These are phyloP conservation scores for Saccharomycopsis vini DNA, from an alignment of 805 yeast genomes.

Conservation along the genomic window DNA sequence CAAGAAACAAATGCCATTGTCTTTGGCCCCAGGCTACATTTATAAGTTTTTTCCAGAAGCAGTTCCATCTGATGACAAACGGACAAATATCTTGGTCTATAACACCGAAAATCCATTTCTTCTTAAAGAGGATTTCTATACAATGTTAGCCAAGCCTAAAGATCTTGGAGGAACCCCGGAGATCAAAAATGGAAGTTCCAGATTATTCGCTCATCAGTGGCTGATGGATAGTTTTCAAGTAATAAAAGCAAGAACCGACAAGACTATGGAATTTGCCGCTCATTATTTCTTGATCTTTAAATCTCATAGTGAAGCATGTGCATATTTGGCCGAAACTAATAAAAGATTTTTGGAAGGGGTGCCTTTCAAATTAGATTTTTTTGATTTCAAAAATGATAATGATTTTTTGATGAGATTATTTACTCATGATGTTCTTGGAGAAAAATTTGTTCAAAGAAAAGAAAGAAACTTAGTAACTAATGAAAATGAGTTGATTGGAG, in stretches of 20 bases:
- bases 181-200: too few relatives aligned
- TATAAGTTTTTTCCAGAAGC: background rate
- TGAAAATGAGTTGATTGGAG: background rate
- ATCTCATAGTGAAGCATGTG: background rate
- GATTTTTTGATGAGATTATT: background rate
- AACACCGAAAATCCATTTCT: conserved; percentile 10
- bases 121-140: conserved; percentile 11
- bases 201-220: conserved; percentile 3
- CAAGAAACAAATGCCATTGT: too few relatives aligned
- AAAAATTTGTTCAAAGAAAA: background rate
- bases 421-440: background rate
- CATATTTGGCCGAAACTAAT: background rate
- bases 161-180: too few relatives aligned
- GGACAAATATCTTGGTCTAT: conserved; percentile 10
- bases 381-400: background rate
- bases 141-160: too few relatives aligned
- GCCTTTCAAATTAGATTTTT: background rate
- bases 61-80: background rate
- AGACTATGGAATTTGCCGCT: conserved; percentile 6
- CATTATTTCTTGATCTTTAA: conserved; percentile 13
- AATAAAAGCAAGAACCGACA: conserved; percentile 9
- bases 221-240: conserved; percentile 5
- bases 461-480: too few relatives aligned
- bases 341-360: background rate
- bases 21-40: background rate